Percentiles rank a stretch among this genome's conserved stretches.
These are phyloP conservation scores for Alternaria longipes DNA, from an alignment of 2,329 filamentous ascomycete species.

Conservation along the genomic window DNA sequence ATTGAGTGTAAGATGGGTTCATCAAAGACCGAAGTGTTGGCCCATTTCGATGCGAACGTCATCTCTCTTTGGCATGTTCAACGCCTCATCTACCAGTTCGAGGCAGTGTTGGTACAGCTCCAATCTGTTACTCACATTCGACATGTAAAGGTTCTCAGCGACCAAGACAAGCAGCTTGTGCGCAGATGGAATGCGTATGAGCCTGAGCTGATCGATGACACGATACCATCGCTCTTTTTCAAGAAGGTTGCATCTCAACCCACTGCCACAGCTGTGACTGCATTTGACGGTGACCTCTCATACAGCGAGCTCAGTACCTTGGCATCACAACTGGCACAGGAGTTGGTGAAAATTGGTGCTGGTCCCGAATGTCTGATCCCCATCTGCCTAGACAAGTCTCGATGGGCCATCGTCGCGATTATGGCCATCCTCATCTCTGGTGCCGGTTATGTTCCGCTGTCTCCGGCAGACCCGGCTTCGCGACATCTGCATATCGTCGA, in stretches of 20 bases:
- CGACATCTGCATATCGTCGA: constrained; percentile 41
- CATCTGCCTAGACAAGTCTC: constrained; percentile 50
- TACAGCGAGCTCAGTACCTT: constrained; percentile 37
- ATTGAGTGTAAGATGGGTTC: constrained; percentile 40
- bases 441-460: constrained; percentile 44
- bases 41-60: constrained; percentile 40
- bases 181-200: constrained; percentile 35
- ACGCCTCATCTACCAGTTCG: constrained; percentile 42
- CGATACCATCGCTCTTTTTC: constrained; percentile 37
- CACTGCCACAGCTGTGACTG: constrained; percentile 34
- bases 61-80: constrained; percentile 42
- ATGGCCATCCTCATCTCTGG: constrained; percentile 49
- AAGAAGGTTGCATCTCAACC: constrained; percentile 31
- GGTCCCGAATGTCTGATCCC: constrained; percentile 47
- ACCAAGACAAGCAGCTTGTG: constrained; percentile 37
- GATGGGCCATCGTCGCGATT: constrained; percentile 50
- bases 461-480: constrained; percentile 37
- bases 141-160: constrained; percentile 39
- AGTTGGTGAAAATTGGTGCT: constrained; percentile 43
- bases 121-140: constrained; percentile 31
- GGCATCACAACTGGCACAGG: constrained; percentile 38
- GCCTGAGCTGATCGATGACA: constrained; percentile 34
- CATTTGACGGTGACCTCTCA: constrained; percentile 44
- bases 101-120: constrained; percentile 39
- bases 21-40: constrained; percentile 31